Evolutionary conservation across 768 basidiomycete species (phyloP).

Genomic region (Mycena rosella): DNA sequence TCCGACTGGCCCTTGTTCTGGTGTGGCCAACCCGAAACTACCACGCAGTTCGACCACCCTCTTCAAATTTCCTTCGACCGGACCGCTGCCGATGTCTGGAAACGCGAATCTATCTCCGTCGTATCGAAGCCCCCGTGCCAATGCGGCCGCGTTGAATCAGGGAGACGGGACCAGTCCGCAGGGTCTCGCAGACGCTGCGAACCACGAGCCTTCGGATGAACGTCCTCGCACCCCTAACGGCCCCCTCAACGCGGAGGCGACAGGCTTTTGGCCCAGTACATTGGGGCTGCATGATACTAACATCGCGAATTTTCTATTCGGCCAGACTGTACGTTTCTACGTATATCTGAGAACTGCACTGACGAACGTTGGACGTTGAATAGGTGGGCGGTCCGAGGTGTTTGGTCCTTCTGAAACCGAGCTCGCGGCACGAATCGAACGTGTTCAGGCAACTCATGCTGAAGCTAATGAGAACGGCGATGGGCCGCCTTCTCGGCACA

Average conservation of each 20-base stretch:
- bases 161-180: too few relatives aligned
- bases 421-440: not conserved
- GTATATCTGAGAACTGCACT: not conserved
- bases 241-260: not conserved
- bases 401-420: not conserved
- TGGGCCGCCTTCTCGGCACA: not conserved
- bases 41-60: not conserved
- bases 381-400: not conserved
- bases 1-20: slow-evolving; percentile 1
- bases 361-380: not conserved
- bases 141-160: too few relatives aligned
- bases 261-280: not conserved
- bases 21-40: too few relatives aligned
- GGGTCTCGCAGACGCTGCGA: too few relatives aligned
- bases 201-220: too few relatives aligned
- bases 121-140: too few relatives aligned
- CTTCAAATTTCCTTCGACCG: too few relatives aligned
- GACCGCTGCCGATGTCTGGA: too few relatives aligned
- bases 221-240: too few relatives aligned
- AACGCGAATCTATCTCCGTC: too few relatives aligned
- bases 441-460: not conserved
- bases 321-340: not conserved
- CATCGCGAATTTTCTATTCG: not conserved
- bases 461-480: not conserved
- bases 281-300: not conserved